Percentiles rank a stretch among this genome's conserved stretches.
phyloP scores from a whole-genome alignment of 441 rosid species.

The Cnidoscolus chayamansa region DNA sequence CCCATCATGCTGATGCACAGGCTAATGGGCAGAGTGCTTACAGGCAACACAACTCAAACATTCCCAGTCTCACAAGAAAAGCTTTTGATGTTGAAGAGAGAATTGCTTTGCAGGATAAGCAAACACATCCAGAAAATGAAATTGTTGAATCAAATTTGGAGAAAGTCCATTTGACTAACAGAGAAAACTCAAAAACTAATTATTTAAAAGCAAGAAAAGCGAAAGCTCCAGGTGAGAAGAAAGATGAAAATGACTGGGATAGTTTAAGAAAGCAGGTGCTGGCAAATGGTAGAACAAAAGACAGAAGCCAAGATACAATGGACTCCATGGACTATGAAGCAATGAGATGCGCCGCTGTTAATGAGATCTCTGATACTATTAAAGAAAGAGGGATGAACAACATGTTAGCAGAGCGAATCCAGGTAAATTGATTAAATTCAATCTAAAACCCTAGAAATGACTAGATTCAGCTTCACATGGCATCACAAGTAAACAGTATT shows the following conservation, averaged over 20 bases:
- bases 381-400: constrained; percentile 95
- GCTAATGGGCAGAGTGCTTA: constrained; percentile 30
- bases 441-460: constrained; percentile 19
- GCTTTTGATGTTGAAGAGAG: constrained; percentile 33
- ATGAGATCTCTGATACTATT: constrained; percentile 59
- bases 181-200: constrained; percentile 30
- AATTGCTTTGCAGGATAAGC: constrained; percentile 29
- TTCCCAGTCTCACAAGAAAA: constrained; percentile 31
- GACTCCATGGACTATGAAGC: constrained; percentile 93
- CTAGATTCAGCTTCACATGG: constrained; percentile 23
- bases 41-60: constrained; percentile 31
- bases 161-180: constrained; percentile 31
- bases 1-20: constrained; percentile 32
- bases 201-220: constrained; percentile 46
- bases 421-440: constrained; percentile 44
- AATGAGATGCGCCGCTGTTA: constrained; percentile 52
- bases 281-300: constrained; percentile 39
- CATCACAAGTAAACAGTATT: constrained; percentile 13
- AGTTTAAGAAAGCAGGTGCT: constrained; percentile 54
- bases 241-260: constrained; percentile 75
- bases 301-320: constrained; percentile 52
- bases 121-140: constrained; percentile 30
- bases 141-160: constrained; percentile 35
- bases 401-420: constrained; percentile 86
- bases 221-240: constrained; percentile 43